These are phyloP conservation scores for Pythium sp. DNA, from an alignment of 352 stramenopile species.

Conservation along the genomic window DNA sequence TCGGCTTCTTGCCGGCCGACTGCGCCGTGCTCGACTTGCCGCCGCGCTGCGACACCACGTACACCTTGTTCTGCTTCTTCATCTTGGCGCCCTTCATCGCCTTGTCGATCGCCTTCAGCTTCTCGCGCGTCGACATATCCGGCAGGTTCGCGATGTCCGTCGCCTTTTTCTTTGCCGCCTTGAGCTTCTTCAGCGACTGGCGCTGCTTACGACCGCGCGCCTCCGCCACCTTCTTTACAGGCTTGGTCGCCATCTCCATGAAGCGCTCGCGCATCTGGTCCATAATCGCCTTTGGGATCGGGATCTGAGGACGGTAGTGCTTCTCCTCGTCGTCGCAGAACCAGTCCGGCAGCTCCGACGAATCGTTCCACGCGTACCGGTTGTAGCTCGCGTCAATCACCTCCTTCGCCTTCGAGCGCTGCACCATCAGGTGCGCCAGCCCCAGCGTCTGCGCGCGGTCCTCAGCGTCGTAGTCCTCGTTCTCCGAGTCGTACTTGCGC, in stretches of 20 bases:
- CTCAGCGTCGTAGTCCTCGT: constrained; percentile 97
- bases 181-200: constrained; percentile 92
- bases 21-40: constrained; percentile 46
- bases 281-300: constrained; percentile 95
- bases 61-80: constrained; percentile 95
- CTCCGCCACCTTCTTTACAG: constrained; percentile 99
- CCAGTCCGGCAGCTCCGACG: constrained; percentile 95
- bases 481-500: constrained; percentile 93
- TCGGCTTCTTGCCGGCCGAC: constrained; percentile 72
- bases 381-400: constrained; percentile 99
- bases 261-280: constrained; percentile 98
- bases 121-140: constrained; percentile 97
- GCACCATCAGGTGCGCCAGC: constrained; percentile 98
- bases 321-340: constrained; percentile 96
- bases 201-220: constrained; percentile 95
- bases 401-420: constrained; percentile 96
- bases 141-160: constrained; percentile 93
- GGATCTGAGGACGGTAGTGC: constrained; percentile 98
- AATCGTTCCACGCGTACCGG: constrained; percentile 98
- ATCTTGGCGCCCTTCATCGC: constrained; percentile 91
- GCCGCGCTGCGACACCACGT: constrained; percentile 91
- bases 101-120: constrained; percentile 98
- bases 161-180: constrained; percentile 97
- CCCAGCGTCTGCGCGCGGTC: constrained; percentile 96
- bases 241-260: constrained; percentile 95